Base-by-base conservation (phyloP, 306 rosid genomes). In the Myrica gale region DNA sequence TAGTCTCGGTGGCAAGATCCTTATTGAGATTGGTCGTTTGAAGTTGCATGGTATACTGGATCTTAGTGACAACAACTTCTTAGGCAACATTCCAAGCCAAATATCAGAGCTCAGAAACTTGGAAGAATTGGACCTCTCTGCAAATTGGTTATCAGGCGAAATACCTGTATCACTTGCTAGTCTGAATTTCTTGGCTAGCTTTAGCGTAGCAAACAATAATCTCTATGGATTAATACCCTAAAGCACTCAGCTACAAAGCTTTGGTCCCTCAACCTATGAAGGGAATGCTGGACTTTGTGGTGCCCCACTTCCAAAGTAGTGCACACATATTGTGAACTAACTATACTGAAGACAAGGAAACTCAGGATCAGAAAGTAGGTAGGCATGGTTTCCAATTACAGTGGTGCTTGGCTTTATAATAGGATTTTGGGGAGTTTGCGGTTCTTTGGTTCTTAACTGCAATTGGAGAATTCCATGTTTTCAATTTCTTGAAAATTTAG, bases 351-450 rank as follows among this genome's bases (percentile, higher is more conserved):
- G 52, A 56, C 26, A 7, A 42, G 68, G 8, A 19, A 42, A 20
- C 2, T 13, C 60, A 74, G 0, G 17, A 48, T 32, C 50, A 32
- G 46, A 61, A 61, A 44, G 1, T 23, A 23, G 67, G 32, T 9
- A 37, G 44, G n/a, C n/a, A 0, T 32, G 4, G 75, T 16, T 77
- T 58, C 26, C 37, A 15, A 4, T 70, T 17, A 39, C 17, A 1
- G 42, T 78, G 39, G 72, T 9, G 6, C 23, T 71, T 15, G 56
- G 76, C 11, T 78, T 62, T 42, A 42, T 71, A 6, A 3, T 39
- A 13, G 56, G 76, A 43, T 62, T 78, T 61, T 50, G 76, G 55
- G 71, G 66, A 5, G 66, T 78, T 6, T 61, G 63, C 19, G 39
- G 81, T 1, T 20, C 47, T 71, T 46, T 71, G 12, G 5, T 5